Evolutionary conservation across 108 stramenopile genomes (phyloP).

Genomic region (Pseudonitzschia multiseries): DNA sequence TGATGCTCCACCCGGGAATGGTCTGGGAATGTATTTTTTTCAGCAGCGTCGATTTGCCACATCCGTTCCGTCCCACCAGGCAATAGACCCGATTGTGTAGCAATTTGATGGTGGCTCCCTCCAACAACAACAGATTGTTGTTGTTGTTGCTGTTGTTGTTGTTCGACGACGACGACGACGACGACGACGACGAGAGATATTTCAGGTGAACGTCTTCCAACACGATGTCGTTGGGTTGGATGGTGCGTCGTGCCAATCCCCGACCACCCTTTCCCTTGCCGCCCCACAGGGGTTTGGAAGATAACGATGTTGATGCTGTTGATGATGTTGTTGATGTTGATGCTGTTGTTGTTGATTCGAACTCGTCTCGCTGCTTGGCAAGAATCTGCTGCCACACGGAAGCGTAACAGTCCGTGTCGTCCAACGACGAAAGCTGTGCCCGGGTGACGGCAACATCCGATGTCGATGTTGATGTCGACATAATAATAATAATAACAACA

Average conservation of each 20-base stretch:
- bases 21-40: conserved; percentile 62
- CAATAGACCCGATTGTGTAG: conserved; percentile 65
- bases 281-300: conserved; percentile 45
- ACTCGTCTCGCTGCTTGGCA: conserved; percentile 14
- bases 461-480: too few species aligned
- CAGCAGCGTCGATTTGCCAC: conserved; percentile 69
- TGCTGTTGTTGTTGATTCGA: too few species aligned
- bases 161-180: too few species aligned
- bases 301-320: not conserved
- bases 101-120: conserved; percentile 66
- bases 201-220: conserved; percentile 67
- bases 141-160: not conserved
- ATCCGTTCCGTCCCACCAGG: conserved; percentile 65
- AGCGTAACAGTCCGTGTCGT: conserved; percentile 66
- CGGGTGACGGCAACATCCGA: conserved; percentile 18
- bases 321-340: not conserved
- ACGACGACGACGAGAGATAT: conserved; percentile 50
- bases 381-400: conserved; percentile 70
- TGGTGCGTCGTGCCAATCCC: conserved; percentile 55
- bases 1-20: conserved; percentile 78
- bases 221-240: conserved; percentile 67
- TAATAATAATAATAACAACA: too few species aligned
- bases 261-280: conserved; percentile 80
- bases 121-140: conserved; percentile 30
- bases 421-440: conserved; percentile 56